Evolutionary conservation across 2,329 filamentous ascomycete genomes (phyloP).

Genomic region (Cylindrodendrum hubeiense): DNA sequence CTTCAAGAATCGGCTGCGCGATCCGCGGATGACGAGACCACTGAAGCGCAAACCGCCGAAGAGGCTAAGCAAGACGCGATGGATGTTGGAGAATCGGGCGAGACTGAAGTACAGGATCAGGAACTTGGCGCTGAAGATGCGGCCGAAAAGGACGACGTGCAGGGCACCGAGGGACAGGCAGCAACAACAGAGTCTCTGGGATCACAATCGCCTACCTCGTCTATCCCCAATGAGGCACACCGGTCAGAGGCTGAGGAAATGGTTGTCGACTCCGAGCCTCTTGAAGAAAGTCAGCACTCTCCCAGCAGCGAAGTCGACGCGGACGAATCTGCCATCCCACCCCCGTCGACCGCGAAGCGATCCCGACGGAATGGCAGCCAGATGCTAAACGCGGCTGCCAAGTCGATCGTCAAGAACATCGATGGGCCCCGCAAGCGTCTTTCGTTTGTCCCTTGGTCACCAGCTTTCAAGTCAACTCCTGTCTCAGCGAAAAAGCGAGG

Average conservation of each 20-base stretch:
- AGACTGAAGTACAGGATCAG: background rate
- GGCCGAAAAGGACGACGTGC: background rate
- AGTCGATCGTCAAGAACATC: conserved; percentile 21
- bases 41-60: background rate
- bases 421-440: conserved; percentile 28
- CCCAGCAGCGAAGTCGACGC: background rate
- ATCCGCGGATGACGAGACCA: background rate
- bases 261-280: background rate
- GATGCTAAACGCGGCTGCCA: conserved; percentile 17
- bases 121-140: background rate
- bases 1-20: conserved; percentile 19
- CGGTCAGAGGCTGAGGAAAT: background rate
- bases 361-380: conserved; percentile 31
- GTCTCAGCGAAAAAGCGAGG: conserved; percentile 21
- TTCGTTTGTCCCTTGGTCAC: conserved; percentile 30
- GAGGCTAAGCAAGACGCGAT: background rate
- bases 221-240: background rate
- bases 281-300: background rate
- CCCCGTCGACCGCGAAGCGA: conserved; percentile 22
- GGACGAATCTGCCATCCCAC: conserved; percentile 3
- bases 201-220: background rate
- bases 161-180: background rate
- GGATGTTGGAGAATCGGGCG: background rate
- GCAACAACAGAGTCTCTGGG: background rate
- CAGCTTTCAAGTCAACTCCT: conserved; percentile 23